Percentiles rank a stretch among this genome's conserved stretches.
These are phyloP conservation scores for Penicillium sp. DNA, from an alignment of 2,329 filamentous ascomycete genomes.

Conservation along the genomic window DNA sequence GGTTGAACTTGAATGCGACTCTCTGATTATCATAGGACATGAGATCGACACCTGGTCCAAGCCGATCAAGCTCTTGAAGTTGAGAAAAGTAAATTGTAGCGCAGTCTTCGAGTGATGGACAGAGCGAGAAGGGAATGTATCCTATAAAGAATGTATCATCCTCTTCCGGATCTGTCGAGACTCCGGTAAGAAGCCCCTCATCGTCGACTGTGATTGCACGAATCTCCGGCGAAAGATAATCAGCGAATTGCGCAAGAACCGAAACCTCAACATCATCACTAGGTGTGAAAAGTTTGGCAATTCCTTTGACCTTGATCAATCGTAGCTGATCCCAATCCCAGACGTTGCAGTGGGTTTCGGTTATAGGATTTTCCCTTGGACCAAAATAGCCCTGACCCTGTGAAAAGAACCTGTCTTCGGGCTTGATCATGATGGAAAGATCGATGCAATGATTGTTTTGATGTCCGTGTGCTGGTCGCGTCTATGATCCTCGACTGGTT, in stretches of 20 bases:
- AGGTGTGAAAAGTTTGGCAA: slow-evolving; percentile 19
- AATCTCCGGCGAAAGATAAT: slow-evolving; percentile 18
- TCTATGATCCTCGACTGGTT: too few species aligned
- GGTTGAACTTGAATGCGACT: slow-evolving; percentile 22
- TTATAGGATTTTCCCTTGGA: slow-evolving; percentile 11
- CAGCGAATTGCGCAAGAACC: slow-evolving; percentile 17
- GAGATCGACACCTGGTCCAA: slow-evolving; percentile 17
- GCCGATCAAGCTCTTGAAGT: slow-evolving; percentile 16
- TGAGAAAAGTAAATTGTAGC: slow-evolving; percentile 14
- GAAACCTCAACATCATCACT: slow-evolving; percentile 15
- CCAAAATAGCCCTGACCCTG: slow-evolving; percentile 18
- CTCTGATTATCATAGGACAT: slow-evolving; percentile 13
- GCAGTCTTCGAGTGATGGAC: slow-evolving; percentile 10
- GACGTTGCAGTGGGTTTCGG: slow-evolving; percentile 20
- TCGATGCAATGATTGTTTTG: too few species aligned
- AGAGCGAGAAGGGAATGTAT: slow-evolving; percentile 16
- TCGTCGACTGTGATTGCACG: slow-evolving; percentile 17
- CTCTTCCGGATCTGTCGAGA: slow-evolving; percentile 20
- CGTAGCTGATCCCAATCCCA: slow-evolving; percentile 23
- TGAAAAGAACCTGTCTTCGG: slow-evolving; percentile 12
- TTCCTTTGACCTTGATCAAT: slow-evolving; percentile 23
- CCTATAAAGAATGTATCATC: slow-evolving; percentile 15
- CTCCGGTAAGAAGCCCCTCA: slow-evolving; percentile 16
- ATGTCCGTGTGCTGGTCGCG: too few species aligned
- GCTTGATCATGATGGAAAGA: neutral